These are phyloP conservation scores for Globisporangium mamillatum DNA, from an alignment of 352 stramenopile genomes.

Conservation along the genomic window DNA sequence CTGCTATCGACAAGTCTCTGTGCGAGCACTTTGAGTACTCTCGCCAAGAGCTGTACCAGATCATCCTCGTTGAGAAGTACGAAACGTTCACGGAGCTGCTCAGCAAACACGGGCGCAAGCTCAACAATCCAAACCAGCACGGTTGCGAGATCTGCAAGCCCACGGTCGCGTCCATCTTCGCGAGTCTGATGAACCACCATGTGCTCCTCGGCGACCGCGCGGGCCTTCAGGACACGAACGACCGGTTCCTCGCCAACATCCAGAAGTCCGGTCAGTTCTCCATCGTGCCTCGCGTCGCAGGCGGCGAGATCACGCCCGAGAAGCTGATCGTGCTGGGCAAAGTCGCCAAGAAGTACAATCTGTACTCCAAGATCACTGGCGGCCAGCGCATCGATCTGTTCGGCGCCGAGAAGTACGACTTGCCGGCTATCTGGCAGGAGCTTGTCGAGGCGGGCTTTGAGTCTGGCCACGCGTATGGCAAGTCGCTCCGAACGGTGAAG, in stretches of 20 bases:
- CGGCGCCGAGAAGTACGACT: slow-evolving; percentile 88
- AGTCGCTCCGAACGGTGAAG: slow-evolving; percentile 91
- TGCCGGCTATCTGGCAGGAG: slow-evolving; percentile 90
- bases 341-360: slow-evolving; percentile 85
- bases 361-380: slow-evolving; percentile 94
- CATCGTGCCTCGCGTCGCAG: slow-evolving; percentile 89
- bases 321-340: slow-evolving; percentile 89
- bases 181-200: slow-evolving; percentile 86
- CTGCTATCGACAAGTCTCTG: slow-evolving; percentile 83
- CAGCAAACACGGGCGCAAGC: slow-evolving; percentile 65
- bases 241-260: slow-evolving; percentile 91
- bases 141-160: slow-evolving; percentile 93
- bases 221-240: slow-evolving; percentile 91
- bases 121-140: slow-evolving; percentile 39
- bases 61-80: slow-evolving; percentile 81
- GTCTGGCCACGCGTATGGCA: slow-evolving; percentile 92
- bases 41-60: slow-evolving; percentile 87
- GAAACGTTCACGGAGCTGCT: slow-evolving; percentile 88
- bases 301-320: slow-evolving; percentile 87
- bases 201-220: slow-evolving; percentile 78
- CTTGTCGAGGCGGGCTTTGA: slow-evolving; percentile 90
- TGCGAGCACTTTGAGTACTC: slow-evolving; percentile 92
- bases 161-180: slow-evolving; percentile 88
- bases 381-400: slow-evolving; percentile 93
- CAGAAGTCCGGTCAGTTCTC: slow-evolving; percentile 92